Percentiles rank a stretch among this genome's conserved stretches.
These are phyloP conservation scores for Lenzites betulinus DNA, from an alignment of 768 basidiomycete species.

Conservation along the genomic window DNA sequence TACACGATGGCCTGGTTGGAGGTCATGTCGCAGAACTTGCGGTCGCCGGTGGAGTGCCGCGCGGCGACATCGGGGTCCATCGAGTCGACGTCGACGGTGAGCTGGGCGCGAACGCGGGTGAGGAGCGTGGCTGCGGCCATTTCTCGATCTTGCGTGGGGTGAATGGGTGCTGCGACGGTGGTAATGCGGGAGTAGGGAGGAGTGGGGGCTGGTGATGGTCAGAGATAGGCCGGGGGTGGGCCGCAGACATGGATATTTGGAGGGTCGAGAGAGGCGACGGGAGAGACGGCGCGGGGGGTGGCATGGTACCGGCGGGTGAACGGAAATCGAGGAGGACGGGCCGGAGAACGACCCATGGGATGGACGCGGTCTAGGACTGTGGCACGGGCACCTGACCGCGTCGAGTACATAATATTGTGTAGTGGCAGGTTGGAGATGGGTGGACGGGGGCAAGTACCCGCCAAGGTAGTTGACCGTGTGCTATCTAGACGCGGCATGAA, in stretches of 20 bases:
- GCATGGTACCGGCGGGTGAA: no score
- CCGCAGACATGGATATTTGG: background rate
- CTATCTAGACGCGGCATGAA: no score
- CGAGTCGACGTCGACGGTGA: slow-evolving; percentile 49
- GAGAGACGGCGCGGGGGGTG: background rate
- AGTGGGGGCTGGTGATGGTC: background rate
- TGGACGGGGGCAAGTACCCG: no score
- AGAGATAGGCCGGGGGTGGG: background rate
- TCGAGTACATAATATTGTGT: no score
- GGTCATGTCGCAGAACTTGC: slow-evolving; percentile 48
- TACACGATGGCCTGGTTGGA: slow-evolving; percentile 51
- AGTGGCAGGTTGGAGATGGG: no score
- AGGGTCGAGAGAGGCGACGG: background rate
- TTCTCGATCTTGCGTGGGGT: background rate
- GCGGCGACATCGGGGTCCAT: slow-evolving; percentile 47
- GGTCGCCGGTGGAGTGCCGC: slow-evolving; percentile 31
- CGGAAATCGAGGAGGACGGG: background rate
- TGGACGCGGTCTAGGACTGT: background rate
- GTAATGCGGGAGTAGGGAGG: background rate
- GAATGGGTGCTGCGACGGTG: background rate
- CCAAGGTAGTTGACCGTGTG: no score
- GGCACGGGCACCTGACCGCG: background rate
- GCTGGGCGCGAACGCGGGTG: slow-evolving; percentile 36
- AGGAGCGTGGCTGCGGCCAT: slow-evolving; percentile 37
- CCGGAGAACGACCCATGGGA: background rate